A percentile compares a stretch with the other conserved stretches of the same genome.
These are phyloP conservation scores for Rhizopus sp. DNA, from an alignment of 371 early-diverging fungal species.

Conservation along the genomic window DNA sequence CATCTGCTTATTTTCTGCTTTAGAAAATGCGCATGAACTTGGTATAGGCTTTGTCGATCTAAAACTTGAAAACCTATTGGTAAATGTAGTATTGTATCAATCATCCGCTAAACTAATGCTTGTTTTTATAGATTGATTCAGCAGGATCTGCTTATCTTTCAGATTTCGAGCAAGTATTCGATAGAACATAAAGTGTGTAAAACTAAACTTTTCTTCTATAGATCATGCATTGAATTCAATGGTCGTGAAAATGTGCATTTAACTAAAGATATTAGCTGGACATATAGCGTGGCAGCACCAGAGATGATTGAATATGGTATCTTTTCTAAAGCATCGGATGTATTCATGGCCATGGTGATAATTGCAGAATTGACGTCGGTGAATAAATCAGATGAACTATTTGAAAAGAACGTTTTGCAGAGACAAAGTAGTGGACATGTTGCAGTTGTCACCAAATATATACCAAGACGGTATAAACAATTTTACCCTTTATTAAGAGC, in stretches of 20 bases:
- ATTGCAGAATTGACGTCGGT: slow-evolving; percentile 33
- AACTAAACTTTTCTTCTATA: slow-evolving; percentile 6
- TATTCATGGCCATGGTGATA: slow-evolving; percentile 41
- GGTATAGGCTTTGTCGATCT: slow-evolving; percentile 43
- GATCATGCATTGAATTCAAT: slow-evolving; percentile 33
- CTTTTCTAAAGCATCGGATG: slow-evolving; percentile 36
- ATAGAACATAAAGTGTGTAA: background rate
- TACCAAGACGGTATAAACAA: slow-evolving; percentile 11
- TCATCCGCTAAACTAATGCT: background rate
- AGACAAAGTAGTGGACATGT: slow-evolving; percentile 19
- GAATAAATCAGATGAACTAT: slow-evolving; percentile 24
- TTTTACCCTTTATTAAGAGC: slow-evolving; percentile 18
- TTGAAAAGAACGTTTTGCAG: slow-evolving; percentile 15
- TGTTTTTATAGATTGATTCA: slow-evolving; percentile 23
- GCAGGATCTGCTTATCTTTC: slow-evolving; percentile 37
- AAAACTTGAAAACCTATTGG: slow-evolving; percentile 43
- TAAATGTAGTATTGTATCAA: slow-evolving; percentile 1
- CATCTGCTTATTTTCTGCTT: slow-evolving; percentile 34
- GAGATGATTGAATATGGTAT: slow-evolving; percentile 26
- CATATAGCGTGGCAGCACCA: slow-evolving; percentile 39
- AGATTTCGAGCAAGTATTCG: slow-evolving; percentile 34
- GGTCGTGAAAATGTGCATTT: slow-evolving; percentile 12
- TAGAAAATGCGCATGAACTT: slow-evolving; percentile 31
- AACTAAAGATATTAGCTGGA: slow-evolving; percentile 27
- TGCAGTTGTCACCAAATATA: slow-evolving; percentile 2